Base-by-base conservation (phyloP, 2,329 filamentous ascomycete genomes). In the Botrytis byssoidea region DNA sequence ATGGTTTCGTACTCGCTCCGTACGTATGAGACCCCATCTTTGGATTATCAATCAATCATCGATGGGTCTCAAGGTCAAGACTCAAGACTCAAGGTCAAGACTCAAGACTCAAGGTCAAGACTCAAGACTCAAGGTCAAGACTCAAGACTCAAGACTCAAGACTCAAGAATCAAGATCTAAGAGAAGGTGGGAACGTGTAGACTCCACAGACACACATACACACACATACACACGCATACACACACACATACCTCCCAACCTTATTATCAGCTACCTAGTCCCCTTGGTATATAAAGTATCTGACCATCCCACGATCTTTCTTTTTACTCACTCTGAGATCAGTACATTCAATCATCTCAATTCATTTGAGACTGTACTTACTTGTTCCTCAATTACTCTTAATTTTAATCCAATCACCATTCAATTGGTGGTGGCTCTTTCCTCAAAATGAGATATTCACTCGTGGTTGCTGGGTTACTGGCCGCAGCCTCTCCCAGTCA, bases 371-470 rank as follows among this genome's bases (percentile, higher is more conserved):
- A 12, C 18, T 32, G 40, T 55, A 63, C 59, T 35, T 18, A 8
- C 51, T 42, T 16, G 12, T 16, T 42, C 40, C 40, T 55, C 51
- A 55, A 29, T n/a, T 14, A 8, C 4, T 20, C 29, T 66, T 6
- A 20, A 37, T 68, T 40, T 10, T n/a, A 10, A 18, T 68, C 46
- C 64, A n/a, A 35, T 37, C 16, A 12, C 37, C 37, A 42, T 10
- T 51, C 51, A 10, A 25, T 63, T 37, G 35, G 35, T 57, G 48
- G 66, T 55, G 35, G 48, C 25, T 29, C 25, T 18, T n/a, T 42
- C 25, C n/a, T 55, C 35, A 57, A 16, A 57, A 67, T 68, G 66
- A 37, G 48, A 29, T 68, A 68, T 57, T 68, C 66, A 57, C 48
- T 68, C 1, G 48, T 57, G 9, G 48, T 68, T 68, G 48, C 66